These are phyloP conservation scores for Singerocomus rubriflavus DNA, from an alignment of 1,284 basidiomycete species.

Conservation along the genomic window DNA sequence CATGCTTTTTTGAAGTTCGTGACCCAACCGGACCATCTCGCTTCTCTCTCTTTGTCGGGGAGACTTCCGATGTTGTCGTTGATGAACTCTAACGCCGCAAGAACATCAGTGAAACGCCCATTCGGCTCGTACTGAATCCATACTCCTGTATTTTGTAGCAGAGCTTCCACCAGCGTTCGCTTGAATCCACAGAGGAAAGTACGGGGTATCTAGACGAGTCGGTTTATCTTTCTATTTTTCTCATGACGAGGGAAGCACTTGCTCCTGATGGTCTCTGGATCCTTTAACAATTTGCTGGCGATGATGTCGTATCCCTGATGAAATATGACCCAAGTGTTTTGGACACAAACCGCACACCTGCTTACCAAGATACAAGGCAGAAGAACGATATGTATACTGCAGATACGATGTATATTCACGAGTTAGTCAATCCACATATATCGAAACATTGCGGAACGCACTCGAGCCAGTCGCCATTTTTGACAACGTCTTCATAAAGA, in stretches of 20 bases:
- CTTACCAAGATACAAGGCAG: slow-evolving; percentile 13
- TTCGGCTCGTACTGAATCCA: background rate
- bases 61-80: slow-evolving; percentile 5
- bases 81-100: slow-evolving; percentile 4
- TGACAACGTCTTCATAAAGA: background rate
- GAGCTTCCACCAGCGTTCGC: background rate
- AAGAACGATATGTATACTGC: slow-evolving; percentile 11
- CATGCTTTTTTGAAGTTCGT: slow-evolving; percentile 4
- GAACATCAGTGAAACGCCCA: background rate
- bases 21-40: background rate
- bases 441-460: slow-evolving; percentile 1
- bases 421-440: background rate
- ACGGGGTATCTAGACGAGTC: slow-evolving; percentile 3
- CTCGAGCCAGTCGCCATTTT: slow-evolving; percentile 9
- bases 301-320: slow-evolving; percentile 11
- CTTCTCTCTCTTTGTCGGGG: background rate
- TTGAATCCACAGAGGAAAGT: slow-evolving; percentile 7
- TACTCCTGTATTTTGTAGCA: slow-evolving; percentile 1
- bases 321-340: background rate
- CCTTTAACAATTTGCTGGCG: slow-evolving; percentile 1
- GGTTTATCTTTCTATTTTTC: background rate
- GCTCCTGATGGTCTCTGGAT: slow-evolving; percentile 9
- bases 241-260: background rate
- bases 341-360: background rate
- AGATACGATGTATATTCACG: background rate